These are phyloP conservation scores for Sanghuangporus baumii DNA, from an alignment of 1,284 basidiomycete genomes.

Conservation along the genomic window DNA sequence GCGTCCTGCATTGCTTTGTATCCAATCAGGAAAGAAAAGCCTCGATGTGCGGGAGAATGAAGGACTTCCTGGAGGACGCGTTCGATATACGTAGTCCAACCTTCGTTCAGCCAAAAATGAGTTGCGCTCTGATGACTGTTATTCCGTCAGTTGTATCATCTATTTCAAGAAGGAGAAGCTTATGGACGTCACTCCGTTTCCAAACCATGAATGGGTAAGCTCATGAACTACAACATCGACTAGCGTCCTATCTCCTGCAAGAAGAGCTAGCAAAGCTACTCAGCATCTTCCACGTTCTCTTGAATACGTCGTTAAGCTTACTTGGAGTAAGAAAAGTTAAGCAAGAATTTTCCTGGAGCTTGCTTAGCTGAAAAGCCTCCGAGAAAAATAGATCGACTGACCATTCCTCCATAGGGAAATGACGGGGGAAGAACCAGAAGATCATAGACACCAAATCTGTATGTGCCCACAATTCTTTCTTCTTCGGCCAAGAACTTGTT, in stretches of 20 bases:
- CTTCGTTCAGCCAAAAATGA: constrained; percentile 92
- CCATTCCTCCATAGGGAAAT: constrained; percentile 92
- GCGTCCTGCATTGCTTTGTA: constrained; percentile 70
- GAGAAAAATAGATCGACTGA: constrained; percentile 27
- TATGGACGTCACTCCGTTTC: constrained; percentile 75
- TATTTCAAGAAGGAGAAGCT: background rate
- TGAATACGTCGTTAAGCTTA: constrained; percentile 29
- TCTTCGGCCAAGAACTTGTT: constrained; percentile 75
- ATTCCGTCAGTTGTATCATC: constrained; percentile 13
- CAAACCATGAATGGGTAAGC: constrained; percentile 79
- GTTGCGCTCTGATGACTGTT: constrained; percentile 60
- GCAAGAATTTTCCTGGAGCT: constrained; percentile 69
- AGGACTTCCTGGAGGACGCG: constrained; percentile 73
- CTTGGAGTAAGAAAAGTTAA: constrained; percentile 86
- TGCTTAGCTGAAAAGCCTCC: background rate
- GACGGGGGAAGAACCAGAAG: constrained; percentile 89
- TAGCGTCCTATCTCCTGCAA: constrained; percentile 79
- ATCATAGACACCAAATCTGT: constrained; percentile 89
- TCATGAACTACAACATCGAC: constrained; percentile 86
- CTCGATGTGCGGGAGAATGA: constrained; percentile 76
- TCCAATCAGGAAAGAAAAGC: constrained; percentile 78
- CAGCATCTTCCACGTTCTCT: background rate
- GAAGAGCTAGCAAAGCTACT: constrained; percentile 44
- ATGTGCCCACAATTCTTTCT: constrained; percentile 69
- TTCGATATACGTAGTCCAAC: constrained; percentile 95